These are phyloP conservation scores for Fusarium cicatricum DNA, from an alignment of 2,329 filamentous ascomycete species.

Conservation along the genomic window DNA sequence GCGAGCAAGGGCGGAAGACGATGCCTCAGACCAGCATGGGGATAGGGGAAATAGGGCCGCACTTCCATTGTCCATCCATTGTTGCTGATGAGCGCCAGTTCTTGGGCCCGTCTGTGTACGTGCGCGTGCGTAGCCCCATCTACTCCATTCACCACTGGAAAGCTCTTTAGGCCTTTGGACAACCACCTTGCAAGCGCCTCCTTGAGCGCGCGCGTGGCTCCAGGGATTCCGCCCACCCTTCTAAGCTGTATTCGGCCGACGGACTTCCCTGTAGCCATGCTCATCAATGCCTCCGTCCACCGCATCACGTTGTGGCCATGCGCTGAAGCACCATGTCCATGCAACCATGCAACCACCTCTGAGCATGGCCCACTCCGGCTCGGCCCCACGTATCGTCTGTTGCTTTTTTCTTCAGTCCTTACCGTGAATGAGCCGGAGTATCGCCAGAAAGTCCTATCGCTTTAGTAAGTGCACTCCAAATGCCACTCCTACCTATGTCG, in stretches of 20 bases:
- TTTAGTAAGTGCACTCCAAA: background rate
- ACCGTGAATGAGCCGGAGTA: constrained; percentile 21
- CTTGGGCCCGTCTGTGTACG: constrained; percentile 17
- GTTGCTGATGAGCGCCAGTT: background rate
- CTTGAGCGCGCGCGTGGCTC: constrained; percentile 50
- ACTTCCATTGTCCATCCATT: constrained; percentile 3
- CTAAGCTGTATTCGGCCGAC: constrained; percentile 40
- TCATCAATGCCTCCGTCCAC: constrained; percentile 37
- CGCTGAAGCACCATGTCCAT: constrained; percentile 37
- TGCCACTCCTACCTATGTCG: background rate
- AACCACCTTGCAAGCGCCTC: constrained; percentile 32
- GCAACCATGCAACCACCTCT: constrained; percentile 33
- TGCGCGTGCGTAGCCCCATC: background rate
- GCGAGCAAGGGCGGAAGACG: background rate
- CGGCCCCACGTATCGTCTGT: constrained; percentile 33
- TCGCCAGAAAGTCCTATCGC: constrained; percentile 22
- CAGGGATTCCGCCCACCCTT: constrained; percentile 43
- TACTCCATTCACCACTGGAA: constrained; percentile 2
- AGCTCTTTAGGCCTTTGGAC: constrained; percentile 16
- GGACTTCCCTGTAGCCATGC: constrained; percentile 41
- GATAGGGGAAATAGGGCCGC: constrained; percentile 1
- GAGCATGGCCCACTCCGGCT: constrained; percentile 24
- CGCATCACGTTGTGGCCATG: constrained; percentile 45
- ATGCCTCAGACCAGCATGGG: background rate
- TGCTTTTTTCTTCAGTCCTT: constrained; percentile 5